phyloP scores from a whole-genome alignment of 1,284 basidiomycete genomes.

The Thelephora terrestris region DNA sequence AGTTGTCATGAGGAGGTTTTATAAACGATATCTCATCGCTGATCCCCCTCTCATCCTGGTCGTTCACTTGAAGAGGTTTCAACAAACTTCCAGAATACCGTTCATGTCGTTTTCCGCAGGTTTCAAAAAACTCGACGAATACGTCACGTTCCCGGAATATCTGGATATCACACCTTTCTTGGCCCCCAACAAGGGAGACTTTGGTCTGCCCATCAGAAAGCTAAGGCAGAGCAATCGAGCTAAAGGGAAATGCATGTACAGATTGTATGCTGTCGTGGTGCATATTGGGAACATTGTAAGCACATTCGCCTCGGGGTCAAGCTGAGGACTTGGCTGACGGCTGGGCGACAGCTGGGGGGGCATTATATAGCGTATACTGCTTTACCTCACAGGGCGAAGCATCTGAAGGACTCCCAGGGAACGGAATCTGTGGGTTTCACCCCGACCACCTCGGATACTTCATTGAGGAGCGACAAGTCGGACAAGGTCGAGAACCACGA shows the following conservation, averaged over 20 bases:
- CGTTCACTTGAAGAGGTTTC: constrained; percentile 90
- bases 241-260: constrained; percentile 52
- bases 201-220: constrained; percentile 34
- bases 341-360: constrained; percentile 51
- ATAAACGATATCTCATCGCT: constrained; percentile 89
- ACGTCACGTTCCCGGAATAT: constrained; percentile 78
- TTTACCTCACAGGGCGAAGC: constrained; percentile 22
- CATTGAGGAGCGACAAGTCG: background rate
- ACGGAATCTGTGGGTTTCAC: constrained; percentile 7
- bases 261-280: constrained; percentile 79
- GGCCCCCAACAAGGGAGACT: constrained; percentile 72
- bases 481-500: constrained; percentile 1
- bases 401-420: constrained; percentile 4
- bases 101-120: constrained; percentile 48
- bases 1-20: constrained; percentile 71
- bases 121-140: constrained; percentile 84
- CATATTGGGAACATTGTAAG: constrained; percentile 84
- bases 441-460: background rate
- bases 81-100: constrained; percentile 50
- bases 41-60: constrained; percentile 83
- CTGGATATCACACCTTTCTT: constrained; percentile 83
- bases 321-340: background rate
- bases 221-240: constrained; percentile 23
- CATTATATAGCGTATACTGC: constrained; percentile 80
- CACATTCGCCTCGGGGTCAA: constrained; percentile 6